These are phyloP conservation scores for Trichoderma breve DNA, from an alignment of 2,329 filamentous ascomycete species.

Conservation along the genomic window DNA sequence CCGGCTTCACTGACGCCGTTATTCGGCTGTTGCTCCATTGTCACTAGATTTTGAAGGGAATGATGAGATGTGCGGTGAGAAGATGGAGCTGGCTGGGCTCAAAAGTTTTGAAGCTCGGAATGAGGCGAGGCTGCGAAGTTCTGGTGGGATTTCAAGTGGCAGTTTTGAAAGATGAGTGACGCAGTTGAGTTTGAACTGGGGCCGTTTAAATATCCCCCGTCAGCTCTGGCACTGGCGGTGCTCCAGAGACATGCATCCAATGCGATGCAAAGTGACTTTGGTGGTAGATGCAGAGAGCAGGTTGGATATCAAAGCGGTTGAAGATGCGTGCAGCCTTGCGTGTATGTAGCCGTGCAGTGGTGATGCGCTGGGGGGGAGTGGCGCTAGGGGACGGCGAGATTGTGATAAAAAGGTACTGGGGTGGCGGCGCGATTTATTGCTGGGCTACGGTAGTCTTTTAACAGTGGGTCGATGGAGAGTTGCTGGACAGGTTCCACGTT, in stretches of 20 bases:
- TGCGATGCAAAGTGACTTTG: neutral
- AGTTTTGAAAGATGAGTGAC: neutral
- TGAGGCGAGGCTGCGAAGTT: constrained; percentile 16
- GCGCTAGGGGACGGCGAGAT: neutral
- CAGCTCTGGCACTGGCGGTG: neutral
- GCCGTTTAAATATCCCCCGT: neutral
- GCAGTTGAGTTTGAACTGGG: neutral
- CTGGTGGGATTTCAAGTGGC: neutral
- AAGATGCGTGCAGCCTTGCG: constrained; percentile 13
- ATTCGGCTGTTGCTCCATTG: constrained; percentile 20
- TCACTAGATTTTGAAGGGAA: neutral
- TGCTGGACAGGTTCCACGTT: neutral
- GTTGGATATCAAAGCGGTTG: neutral
- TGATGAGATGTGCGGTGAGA: neutral
- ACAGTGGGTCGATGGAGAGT: neutral
- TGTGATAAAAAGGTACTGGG: neutral
- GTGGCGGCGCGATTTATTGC: too few species aligned
- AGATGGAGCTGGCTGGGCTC: neutral
- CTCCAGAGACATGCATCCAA: neutral
- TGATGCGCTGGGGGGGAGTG: neutral
- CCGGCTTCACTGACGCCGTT: constrained; percentile 13
- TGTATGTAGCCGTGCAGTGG: constrained; percentile 13
- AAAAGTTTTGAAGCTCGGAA: neutral
- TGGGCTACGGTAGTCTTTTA: neutral
- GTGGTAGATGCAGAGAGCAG: neutral